phyloP scores from a whole-genome alignment of 192 early-diverging fungal species.

The Neocallimastix lanati region DNA sequence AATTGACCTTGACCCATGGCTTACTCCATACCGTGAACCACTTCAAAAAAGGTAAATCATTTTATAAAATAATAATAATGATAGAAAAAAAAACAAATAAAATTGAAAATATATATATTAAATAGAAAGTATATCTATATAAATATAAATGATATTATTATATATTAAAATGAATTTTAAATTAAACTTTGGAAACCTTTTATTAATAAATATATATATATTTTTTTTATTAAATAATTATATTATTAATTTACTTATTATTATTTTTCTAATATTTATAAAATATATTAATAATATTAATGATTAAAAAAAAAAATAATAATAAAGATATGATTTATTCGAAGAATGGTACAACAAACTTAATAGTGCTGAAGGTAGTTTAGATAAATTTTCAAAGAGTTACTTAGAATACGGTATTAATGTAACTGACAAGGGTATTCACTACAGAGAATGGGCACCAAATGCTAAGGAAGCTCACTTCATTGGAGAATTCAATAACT shows the following conservation, averaged over 20 bases:
- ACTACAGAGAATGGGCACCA: constrained; percentile 94
- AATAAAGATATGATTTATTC: constrained; percentile 13
- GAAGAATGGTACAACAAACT: constrained; percentile 55
- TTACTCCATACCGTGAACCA: not conserved
- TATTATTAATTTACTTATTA: too few species aligned
- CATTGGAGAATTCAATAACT: constrained; percentile 85
- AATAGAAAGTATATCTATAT: too few species aligned
- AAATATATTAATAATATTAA: too few species aligned
- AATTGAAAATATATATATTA: too few species aligned
- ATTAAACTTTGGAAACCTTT: too few species aligned
- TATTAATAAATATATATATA: too few species aligned
- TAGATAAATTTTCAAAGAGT: constrained; percentile 64
- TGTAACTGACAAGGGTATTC: constrained; percentile 33
- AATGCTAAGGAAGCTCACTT: constrained; percentile 55
- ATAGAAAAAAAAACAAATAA: too few species aligned
- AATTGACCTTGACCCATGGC: constrained; percentile 1
- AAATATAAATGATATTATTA: too few species aligned
- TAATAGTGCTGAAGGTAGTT: constrained; percentile 50
- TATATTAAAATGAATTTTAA: too few species aligned
- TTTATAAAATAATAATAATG: too few species aligned
- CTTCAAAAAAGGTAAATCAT: not conserved
- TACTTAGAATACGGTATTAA: constrained; percentile 72
- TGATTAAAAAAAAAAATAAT: not conserved
- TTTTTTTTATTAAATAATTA: too few species aligned
- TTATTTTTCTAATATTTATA: too few species aligned